Evolutionary conservation across 768 basidiomycete genomes (phyloP).

Genomic region (Infundibulicybe gibba): DNA sequence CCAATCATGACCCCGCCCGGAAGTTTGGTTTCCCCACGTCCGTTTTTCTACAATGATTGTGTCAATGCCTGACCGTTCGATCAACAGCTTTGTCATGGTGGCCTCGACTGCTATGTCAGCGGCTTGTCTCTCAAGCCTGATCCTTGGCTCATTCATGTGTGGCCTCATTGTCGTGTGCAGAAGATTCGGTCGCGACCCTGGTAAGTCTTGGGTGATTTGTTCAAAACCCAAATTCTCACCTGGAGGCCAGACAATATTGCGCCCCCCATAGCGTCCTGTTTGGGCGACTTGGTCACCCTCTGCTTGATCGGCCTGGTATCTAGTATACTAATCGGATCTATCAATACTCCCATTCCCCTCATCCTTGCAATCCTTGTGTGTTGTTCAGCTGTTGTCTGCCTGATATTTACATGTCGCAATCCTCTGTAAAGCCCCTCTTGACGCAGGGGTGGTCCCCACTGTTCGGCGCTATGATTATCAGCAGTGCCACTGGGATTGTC

Average conservation of each 20-base stretch:
- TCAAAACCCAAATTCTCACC: background rate
- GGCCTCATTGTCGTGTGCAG: constrained; percentile 76
- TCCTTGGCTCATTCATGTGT: constrained; percentile 94
- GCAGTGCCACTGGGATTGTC: constrained; percentile 85
- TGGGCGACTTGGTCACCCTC: constrained; percentile 92
- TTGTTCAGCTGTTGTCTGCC: constrained; percentile 42
- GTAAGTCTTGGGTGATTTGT: constrained; percentile 29
- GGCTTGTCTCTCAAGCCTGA: constrained; percentile 68
- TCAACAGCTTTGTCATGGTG: constrained; percentile 67
- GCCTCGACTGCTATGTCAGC: constrained; percentile 78
- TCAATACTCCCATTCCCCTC: constrained; percentile 65
- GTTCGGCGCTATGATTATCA: constrained; percentile 87
- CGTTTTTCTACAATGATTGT: background rate
- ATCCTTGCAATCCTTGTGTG: constrained; percentile 48
- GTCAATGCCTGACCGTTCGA: background rate
- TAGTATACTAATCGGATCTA: constrained; percentile 60
- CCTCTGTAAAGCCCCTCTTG: constrained; percentile 64
- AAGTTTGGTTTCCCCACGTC: constrained; percentile 34
- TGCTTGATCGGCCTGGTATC: constrained; percentile 77
- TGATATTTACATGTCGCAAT: constrained; percentile 61
- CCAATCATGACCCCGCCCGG: constrained; percentile 15
- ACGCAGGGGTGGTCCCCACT: constrained; percentile 88
- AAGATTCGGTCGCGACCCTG: constrained; percentile 77
- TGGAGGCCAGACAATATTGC: constrained; percentile 80
- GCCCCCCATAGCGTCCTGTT: constrained; percentile 89